phyloP scores from a whole-genome alignment of 495 filamentous ascomycete genomes.

The Podospora appendiculata region DNA sequence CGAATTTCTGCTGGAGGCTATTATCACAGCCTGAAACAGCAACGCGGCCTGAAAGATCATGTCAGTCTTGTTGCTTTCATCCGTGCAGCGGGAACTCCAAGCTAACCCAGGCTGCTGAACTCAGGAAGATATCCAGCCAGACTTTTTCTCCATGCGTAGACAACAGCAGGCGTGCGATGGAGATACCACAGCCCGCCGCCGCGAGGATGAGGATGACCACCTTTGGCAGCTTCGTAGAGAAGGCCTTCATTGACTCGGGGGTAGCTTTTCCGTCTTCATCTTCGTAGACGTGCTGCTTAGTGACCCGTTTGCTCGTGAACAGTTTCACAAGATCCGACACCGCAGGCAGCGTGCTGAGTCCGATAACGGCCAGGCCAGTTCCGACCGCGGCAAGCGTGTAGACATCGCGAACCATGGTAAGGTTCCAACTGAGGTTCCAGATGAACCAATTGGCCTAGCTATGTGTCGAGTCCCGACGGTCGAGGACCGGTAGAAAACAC shows the following conservation, averaged over 20 bases:
- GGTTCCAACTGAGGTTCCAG: not conserved
- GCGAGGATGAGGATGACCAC: slow-evolving; percentile 33
- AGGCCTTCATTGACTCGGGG: slow-evolving; percentile 44
- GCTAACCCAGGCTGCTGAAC: slow-evolving; percentile 38
- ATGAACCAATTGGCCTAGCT: not conserved
- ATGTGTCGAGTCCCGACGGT: too few species aligned
- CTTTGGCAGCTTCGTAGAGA: slow-evolving; percentile 44
- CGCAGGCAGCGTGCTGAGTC: slow-evolving; percentile 31
- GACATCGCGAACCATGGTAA: slow-evolving; percentile 22
- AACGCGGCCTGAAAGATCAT: slow-evolving; percentile 27
- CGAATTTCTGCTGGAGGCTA: slow-evolving; percentile 34
- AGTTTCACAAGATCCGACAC: slow-evolving; percentile 18
- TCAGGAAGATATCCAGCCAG: slow-evolving; percentile 34
- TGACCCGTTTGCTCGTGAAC: slow-evolving; percentile 21
- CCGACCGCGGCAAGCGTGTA: slow-evolving; percentile 21
- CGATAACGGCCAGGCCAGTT: slow-evolving; percentile 26
- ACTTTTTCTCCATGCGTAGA: slow-evolving; percentile 23
- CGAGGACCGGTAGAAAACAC: too few species aligned
- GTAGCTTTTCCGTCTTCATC: slow-evolving; percentile 58
- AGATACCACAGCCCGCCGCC: slow-evolving; percentile 35
- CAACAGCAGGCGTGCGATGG: slow-evolving; percentile 35
- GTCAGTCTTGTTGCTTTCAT: too few species aligned
- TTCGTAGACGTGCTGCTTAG: slow-evolving; percentile 41
- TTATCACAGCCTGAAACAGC: slow-evolving; percentile 36
- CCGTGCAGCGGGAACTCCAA: too few species aligned